Percentiles rank a stretch among this genome's conserved stretches.
These are phyloP conservation scores for Schrenkiella parvula DNA, from an alignment of 345 rosid genomes.

Conservation along the genomic window DNA sequence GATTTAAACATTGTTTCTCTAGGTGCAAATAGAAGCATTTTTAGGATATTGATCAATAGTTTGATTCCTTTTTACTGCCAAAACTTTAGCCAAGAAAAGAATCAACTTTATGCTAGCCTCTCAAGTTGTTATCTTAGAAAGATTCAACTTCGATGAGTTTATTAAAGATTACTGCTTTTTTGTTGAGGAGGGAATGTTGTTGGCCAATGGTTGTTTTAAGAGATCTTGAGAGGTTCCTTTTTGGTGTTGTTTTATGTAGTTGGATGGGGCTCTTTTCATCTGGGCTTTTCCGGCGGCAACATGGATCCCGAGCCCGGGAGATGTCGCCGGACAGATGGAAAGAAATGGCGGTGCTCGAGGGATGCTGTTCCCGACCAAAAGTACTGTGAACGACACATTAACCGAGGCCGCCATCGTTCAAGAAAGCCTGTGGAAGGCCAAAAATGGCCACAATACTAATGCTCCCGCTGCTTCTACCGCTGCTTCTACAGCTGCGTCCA, in stretches of 20 bases:
- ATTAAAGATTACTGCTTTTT: constrained; percentile 1
- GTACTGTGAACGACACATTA: constrained; percentile 96
- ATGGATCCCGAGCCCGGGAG: constrained; percentile 94
- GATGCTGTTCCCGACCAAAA: constrained; percentile 92
- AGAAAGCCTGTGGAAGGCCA: constrained; percentile 99
- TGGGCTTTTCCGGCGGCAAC: constrained; percentile 72
- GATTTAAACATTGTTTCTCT: not conserved
- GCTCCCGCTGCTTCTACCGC: constrained; percentile 6
- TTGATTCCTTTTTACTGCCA: not conserved
- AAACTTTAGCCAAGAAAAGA: not conserved
- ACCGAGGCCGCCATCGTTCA: constrained; percentile 99
- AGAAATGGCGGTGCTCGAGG: constrained; percentile 99
- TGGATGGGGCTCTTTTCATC: constrained; percentile 78
- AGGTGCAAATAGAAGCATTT: not conserved
- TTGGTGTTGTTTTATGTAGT: constrained; percentile 34
- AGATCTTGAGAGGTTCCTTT: not conserved
- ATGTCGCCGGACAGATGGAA: constrained; percentile 97
- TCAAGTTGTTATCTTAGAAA: not conserved
- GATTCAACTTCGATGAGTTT: not conserved
- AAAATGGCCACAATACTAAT: constrained; percentile 60
- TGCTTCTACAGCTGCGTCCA: constrained; percentile 33
- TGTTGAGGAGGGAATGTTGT: not conserved
- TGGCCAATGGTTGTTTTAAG: not conserved
- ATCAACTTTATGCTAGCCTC: constrained; percentile 2
- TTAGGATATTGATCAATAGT: not conserved